Evolutionary conservation across 2,329 filamentous ascomycete genomes (phyloP), one percentile per base, ranked within the genome.

Genomic region (Chrysoporthe deuterocubensis): DNA sequence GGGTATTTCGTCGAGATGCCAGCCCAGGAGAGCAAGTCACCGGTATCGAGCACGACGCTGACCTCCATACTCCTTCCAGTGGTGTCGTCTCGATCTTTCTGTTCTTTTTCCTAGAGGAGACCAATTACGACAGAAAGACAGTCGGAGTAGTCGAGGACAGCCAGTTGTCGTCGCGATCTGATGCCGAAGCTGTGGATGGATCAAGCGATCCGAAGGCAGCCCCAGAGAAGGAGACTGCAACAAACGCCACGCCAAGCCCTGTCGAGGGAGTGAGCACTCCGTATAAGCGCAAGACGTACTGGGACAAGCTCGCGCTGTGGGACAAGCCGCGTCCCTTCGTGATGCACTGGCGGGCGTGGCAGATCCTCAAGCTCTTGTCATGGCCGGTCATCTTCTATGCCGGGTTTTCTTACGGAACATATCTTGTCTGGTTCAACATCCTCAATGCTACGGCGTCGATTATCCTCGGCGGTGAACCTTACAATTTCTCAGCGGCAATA

Each of bases 41-140:
- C 7, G 14, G 16, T 8, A 4, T 7, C 56, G 13, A 34, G n/a
- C 11, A n/a, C 6, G 18, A 32, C 6, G 16, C 42, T 61, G 14
- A 61, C 59, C 4, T 5, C n/a, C 14, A 42, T 4, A 44, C 21
- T 11, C 2, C 11, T n/a, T 16, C 14, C 8, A 61, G 59, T 44
- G 75, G 70, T 1, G 66, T 73, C 4, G 68, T 70, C 4, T 72
- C 76, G 13, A 58, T 78, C 6, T 73, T 73, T 50, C 71, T 74
- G 11, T 85, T 87, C 74, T 78, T 87, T 66, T 80, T 86, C 67
- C 82, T 86, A 34, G 84, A 87, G 71, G 85, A 87, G 74, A 84
- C 84, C 4, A 79, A 79, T 26, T 87, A 86, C 69, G 74, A 80
- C 56, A 64, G 69, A 16, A 66, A 68, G 72, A 70, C 78, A 7